Base-by-base conservation (phyloP, 1,284 basidiomycete species). In the Vanrija humicola region DNA sequence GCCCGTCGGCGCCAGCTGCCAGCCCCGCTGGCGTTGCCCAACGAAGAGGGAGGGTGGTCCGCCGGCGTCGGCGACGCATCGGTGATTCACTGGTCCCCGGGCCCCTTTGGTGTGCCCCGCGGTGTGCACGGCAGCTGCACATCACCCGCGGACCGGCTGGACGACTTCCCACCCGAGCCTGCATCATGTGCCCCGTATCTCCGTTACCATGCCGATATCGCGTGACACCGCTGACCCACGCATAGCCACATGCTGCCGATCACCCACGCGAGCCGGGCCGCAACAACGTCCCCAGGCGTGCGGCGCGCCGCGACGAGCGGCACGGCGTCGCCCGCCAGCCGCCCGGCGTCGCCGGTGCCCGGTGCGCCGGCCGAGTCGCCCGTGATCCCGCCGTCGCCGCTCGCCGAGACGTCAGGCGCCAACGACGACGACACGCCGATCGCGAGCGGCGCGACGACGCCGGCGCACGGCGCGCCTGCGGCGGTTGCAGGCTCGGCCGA, bases 221-320 rank as follows among this genome's bases (percentile, higher is more conserved):
- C 40, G 8, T 21, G 18, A 7, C 45, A 29, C 26, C 23, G 23
- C 56, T 51, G n/a, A 54, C 45, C 39, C n/a, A 1, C 40, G 3
- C 50, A 7, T 28, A 59, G 57, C 50, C 56, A 61, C 44, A 61
- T 61, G 59, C 53, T 61, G 19, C 55, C 59, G n/a, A 61, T 61
- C 53, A 57, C 54, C 48, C 51, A 52, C 6, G 42, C 58, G 1
- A 55, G 53, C 14, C 53, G 59, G 19, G 52, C 46, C 5, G 44
- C 50, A 3, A 56, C 50, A 9, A 46, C 50, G 39, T 40, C 55
- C 40, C 49, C 52, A n/a, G 23, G 21, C 7, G 34, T 19, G 4
- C 50, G 50, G 6, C 43, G 39, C 4, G 38, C 45, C 23, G 50
- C 54, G 10, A 15, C 44, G 5, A 26, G 34, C 8, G 53, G 57